Base-by-base conservation (phyloP, 2,329 filamentous ascomycete species). In the Cercospora zeae-maydis region DNA sequence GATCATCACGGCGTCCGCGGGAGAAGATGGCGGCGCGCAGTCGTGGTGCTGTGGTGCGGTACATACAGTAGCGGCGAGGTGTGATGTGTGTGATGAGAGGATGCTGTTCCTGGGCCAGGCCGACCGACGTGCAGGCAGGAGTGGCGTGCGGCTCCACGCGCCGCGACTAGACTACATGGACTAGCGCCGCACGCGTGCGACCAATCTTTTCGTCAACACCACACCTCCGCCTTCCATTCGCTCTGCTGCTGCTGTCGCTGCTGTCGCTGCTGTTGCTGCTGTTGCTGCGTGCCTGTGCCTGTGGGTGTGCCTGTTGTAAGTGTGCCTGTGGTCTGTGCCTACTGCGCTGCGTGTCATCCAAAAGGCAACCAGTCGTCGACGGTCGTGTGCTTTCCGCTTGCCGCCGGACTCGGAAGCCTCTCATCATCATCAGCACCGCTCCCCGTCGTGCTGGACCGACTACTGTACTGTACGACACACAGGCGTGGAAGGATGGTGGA, bases 51-150 rank as follows among this genome's bases (percentile, higher is more conserved):
- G n/a, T n/a, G n/a, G n/a, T n/a, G 31, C 37, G 55, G 47, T 31
- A 37, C 37, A 31, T n/a, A 33, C 36, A 13, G 30, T 14, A 33
- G 9, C 19, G 36, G 45, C 21, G 19, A 24, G 24, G 6, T 27
- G 24, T 27, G 24, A 27, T 27, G 24, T 3, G 24, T 6, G 55
- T 58, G 27, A 14, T 10, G 55, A 49, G 11, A 49, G 39, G 55
- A 58, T 58, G 33, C 55, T 47, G 37, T 58, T 49, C 55, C 55
- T 49, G 55, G 55, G 37, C 27, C n/a, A 31, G 24, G 19, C 19
- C 24, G 24, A 6, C 24, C 3, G 24, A 27, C 24, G 24, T 27
- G 24, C 24, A 27, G 24, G 24, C 24, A 27, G 24, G 6, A 27
- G 24, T 45, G 39, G 39, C 39, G 39, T 42, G 39, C 39, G 39